phyloP scores from a whole-genome alignment of 345 rosid species.

The Euphorbia lathyris region DNA sequence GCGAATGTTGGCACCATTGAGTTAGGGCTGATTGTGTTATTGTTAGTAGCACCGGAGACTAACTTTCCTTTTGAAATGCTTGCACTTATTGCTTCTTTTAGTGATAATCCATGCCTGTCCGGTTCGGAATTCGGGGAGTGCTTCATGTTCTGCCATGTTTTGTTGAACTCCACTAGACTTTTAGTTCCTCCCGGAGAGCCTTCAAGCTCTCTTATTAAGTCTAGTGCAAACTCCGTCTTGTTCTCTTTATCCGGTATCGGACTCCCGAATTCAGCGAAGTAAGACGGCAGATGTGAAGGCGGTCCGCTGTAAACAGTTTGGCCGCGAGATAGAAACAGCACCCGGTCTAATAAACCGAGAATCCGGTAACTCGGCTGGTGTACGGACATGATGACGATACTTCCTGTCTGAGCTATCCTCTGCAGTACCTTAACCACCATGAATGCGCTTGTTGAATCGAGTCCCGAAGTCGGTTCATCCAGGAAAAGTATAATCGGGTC shows the following conservation, averaged over 20 bases:
- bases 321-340: slow-evolving; percentile 80
- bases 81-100: slow-evolving; percentile 90
- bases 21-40: slow-evolving; percentile 25
- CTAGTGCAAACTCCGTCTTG: slow-evolving; percentile 80
- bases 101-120: slow-evolving; percentile 43
- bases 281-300: slow-evolving; percentile 53
- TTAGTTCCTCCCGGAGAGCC: slow-evolving; percentile 78
- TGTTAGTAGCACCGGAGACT: slow-evolving; percentile 61
- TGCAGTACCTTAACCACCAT: slow-evolving; percentile 96
- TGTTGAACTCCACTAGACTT: slow-evolving; percentile 75
- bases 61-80: slow-evolving; percentile 86
- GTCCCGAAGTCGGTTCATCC: slow-evolving; percentile 93
- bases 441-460: slow-evolving; percentile 90
- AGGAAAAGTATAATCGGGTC: slow-evolving; percentile 85
- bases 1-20: slow-evolving; percentile 80
- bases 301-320: slow-evolving; percentile 92
- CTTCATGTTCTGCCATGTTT: slow-evolving; percentile 70
- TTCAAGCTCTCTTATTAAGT: slow-evolving; percentile 82
- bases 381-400: slow-evolving; percentile 87
- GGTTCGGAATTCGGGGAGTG: slow-evolving; percentile 31
- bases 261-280: slow-evolving; percentile 79
- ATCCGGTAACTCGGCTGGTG: slow-evolving; percentile 94
- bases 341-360: slow-evolving; percentile 69
- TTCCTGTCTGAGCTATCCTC: slow-evolving; percentile 88
- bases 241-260: slow-evolving; percentile 89